phyloP scores from a whole-genome alignment of 805 yeast genomes.

The Torulaspora franciscae region DNA sequence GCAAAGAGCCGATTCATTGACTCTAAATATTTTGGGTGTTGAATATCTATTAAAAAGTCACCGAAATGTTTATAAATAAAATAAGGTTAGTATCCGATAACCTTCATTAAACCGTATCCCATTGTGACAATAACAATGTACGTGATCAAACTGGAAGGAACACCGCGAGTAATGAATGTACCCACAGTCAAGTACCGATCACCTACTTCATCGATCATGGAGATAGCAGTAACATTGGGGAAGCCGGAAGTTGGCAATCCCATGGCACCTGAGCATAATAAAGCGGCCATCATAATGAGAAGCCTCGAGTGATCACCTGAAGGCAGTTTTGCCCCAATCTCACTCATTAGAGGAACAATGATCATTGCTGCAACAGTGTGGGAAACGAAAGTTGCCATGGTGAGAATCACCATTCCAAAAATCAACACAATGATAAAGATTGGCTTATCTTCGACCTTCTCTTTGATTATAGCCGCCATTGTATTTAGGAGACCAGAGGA shows the following conservation, averaged over 20 bases:
- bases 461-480: conserved; percentile 67
- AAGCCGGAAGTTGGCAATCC: conserved; percentile 96
- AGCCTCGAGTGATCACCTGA: conserved; percentile 79
- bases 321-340: conserved; percentile 72
- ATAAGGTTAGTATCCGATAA: conserved; percentile 43
- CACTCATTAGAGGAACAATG: conserved; percentile 82
- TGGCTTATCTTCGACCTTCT: conserved; percentile 58
- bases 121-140: conserved; percentile 69
- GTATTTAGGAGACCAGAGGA: conserved; percentile 81
- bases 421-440: conserved; percentile 67
- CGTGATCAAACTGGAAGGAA: conserved; percentile 76
- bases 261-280: conserved; percentile 91
- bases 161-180: conserved; percentile 84
- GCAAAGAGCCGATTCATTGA: conserved; percentile 69
- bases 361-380: conserved; percentile 97
- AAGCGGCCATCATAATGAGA: conserved; percentile 58
- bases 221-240: conserved; percentile 96
- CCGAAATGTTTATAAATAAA: conserved; percentile 4
- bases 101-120: conserved; percentile 69
- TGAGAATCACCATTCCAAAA: conserved; percentile 76
- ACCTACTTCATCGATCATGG: conserved; percentile 89
- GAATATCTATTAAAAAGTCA: conserved; percentile 3
- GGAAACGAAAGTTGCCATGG: conserved; percentile 90
- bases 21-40: conserved; percentile 64
- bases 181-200: conserved; percentile 82